Evolutionary conservation across 2,329 filamentous ascomycete genomes (phyloP), one percentile per base, ranked within the genome.

Genomic region (Beauveria bassiana): DNA sequence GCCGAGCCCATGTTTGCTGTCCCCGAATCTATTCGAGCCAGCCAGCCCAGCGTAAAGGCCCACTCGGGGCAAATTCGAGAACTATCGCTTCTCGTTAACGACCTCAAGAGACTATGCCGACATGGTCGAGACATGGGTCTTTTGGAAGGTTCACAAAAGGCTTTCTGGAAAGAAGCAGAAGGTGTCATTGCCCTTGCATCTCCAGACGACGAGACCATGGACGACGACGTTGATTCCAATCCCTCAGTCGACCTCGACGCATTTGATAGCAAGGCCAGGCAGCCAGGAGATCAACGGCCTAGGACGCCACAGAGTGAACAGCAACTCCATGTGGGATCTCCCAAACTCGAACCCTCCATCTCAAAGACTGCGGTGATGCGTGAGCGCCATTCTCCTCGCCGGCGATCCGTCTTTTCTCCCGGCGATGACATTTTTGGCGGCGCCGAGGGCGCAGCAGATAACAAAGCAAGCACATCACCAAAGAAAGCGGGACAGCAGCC

Each of bases 141-240:
- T 69, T 73, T 84, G 0, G 75, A 82, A 63, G 88, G 88, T 7
- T 70, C 80, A 6, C 81, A 86, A 24, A 79, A 80, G 14, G 76
- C 77, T 14, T 78, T 90, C 52, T 96, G 90, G 89, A 85, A 86
- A 67, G 90, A 95, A 71, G 90, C 91, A 1, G 89, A 95, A 71
- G 90, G 89, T 16, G 93, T 96, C 74, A 95, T 96, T 70, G 88
- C 90, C 40, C 77, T 96, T n/a, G 91, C 90, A 51, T 87, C 86
- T 1, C 86, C 86, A 1, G 86, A 88, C 64, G 85, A 88, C 53
- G 76, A 78, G 14, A 72, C 72, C 18, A 65, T 69, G 45, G 71
- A 74, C 14, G 72, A 73, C 6, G 73, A 75, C 31, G 71, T 73
- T 20, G 72, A 72, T n/a, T 73, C 73, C 3, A 70, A 71, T 7